Conservation (phyloP, 805 yeast species). For the Lachancea meyersii region DNA sequence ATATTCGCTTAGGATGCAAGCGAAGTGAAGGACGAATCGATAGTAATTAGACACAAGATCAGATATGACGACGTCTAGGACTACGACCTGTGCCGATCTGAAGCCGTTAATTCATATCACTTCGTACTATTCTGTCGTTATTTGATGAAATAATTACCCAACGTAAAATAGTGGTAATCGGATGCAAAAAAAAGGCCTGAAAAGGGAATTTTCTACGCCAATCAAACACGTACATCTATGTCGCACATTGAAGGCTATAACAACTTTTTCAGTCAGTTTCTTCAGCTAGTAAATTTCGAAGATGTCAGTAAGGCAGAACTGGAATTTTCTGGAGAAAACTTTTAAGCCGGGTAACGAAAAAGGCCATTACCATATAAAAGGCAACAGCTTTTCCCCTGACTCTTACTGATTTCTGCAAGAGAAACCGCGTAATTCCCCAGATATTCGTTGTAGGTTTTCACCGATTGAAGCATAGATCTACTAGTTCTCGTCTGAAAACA, state of each 20-base stretch:
- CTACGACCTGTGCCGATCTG: no score
- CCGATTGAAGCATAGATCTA: neutral
- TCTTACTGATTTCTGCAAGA: neutral
- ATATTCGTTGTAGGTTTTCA: neutral
- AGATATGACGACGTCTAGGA: no score
- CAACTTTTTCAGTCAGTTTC: neutral
- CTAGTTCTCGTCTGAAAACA: neutral
- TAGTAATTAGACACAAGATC: no score
- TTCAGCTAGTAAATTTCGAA: no score
- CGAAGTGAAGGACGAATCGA: no score
- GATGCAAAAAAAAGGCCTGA: neutral
- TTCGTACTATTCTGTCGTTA: neutral
- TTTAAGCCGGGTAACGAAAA: conserved; percentile 2
- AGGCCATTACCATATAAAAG: neutral
- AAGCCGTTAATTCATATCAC: neutral
- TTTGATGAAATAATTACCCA: neutral
- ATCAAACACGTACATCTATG: neutral
- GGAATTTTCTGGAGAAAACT: conserved; percentile 9
- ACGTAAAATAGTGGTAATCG: neutral
- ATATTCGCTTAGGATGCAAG: no score
- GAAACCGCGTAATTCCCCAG: neutral
- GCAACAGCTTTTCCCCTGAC: neutral
- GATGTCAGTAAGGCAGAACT: neutral
- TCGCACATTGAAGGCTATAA: no score
- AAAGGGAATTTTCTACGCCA: neutral